Conservation (phyloP, 768 basidiomycete genomes). For the Gloeophyllum trabeum region DNA sequence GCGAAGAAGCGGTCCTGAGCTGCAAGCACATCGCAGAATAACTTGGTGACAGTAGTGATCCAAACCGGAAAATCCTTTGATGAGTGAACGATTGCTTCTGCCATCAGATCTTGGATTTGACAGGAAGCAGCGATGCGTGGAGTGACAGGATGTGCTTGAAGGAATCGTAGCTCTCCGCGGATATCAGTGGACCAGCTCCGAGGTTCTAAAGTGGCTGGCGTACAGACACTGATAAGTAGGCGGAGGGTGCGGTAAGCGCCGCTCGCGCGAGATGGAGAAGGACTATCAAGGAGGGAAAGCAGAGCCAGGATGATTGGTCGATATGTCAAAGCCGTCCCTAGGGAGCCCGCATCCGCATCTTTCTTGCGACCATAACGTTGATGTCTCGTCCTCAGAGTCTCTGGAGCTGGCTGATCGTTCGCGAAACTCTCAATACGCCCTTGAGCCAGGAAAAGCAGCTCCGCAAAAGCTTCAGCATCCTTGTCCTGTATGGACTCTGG, state of each 20-base stretch:
- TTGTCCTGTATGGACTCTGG: constrained; percentile 41
- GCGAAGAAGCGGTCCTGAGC: constrained; percentile 50
- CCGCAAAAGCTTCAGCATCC: constrained; percentile 65
- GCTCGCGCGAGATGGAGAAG: constrained; percentile 34
- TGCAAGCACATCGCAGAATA: constrained; percentile 51
- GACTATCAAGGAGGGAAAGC: constrained; percentile 46
- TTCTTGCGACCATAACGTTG: constrained; percentile 6
- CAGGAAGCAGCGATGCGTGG: neutral
- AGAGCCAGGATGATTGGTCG: constrained; percentile 42
- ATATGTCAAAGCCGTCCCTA: constrained; percentile 23
- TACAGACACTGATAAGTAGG: constrained; percentile 33
- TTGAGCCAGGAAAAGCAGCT: constrained; percentile 43
- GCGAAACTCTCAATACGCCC: constrained; percentile 56
- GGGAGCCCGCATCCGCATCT: constrained; percentile 7
- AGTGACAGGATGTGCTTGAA: constrained; percentile 13
- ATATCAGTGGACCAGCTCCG: constrained; percentile 21
- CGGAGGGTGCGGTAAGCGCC: constrained; percentile 57
- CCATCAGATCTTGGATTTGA: constrained; percentile 15
- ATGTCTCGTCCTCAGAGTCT: constrained; percentile 30
- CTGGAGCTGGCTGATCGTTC: constrained; percentile 32
- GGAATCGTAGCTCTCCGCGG: constrained; percentile 11
- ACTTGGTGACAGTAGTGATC: constrained; percentile 45
- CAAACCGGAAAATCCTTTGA: constrained; percentile 45
- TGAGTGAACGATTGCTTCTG: constrained; percentile 23
- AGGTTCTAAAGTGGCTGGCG: constrained; percentile 17